Evolutionary conservation across 805 yeast genomes (phyloP).

Genomic region (Wickerhamiella kurtzmanii): DNA sequence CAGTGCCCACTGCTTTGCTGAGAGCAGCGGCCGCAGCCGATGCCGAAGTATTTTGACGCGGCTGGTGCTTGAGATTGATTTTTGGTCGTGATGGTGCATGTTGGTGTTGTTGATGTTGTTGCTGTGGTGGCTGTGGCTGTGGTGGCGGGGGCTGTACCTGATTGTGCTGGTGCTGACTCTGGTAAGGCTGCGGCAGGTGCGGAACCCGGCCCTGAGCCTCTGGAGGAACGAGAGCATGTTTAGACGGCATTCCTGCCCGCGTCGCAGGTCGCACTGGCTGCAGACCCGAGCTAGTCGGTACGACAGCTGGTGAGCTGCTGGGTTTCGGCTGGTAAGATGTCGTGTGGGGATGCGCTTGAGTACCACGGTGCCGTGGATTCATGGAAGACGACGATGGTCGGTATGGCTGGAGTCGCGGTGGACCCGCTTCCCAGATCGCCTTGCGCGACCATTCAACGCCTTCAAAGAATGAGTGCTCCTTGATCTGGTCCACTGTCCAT

Average conservation of each 20-base stretch:
- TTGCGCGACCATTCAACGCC: conserved; percentile 57
- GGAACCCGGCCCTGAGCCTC: background rate
- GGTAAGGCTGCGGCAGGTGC: too few relatives aligned
- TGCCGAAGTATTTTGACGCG: background rate
- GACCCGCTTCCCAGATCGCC: conserved; percentile 52
- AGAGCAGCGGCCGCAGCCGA: conserved; percentile 13
- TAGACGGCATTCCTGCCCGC: conserved; percentile 16
- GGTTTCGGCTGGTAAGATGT: background rate
- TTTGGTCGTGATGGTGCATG: background rate
- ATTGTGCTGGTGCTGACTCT: background rate
- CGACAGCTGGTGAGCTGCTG: conserved; percentile 3
- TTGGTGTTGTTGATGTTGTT: background rate
- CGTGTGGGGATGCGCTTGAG: background rate
- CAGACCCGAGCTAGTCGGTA: conserved; percentile 17
- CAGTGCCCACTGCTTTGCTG: background rate
- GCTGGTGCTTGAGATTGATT: background rate
- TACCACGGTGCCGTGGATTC: conserved; percentile 12
- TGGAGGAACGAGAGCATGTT: background rate
- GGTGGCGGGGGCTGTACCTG: too few relatives aligned
- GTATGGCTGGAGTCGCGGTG: conserved; percentile 53
- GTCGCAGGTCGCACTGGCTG: conserved; percentile 16
- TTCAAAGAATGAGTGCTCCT: conserved; percentile 59
- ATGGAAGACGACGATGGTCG: conserved; percentile 15
- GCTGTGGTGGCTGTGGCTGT: background rate
- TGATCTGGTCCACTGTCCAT: conserved; percentile 41